Base-by-base conservation (phyloP, 1,284 basidiomycete genomes). In the Earliella scabrosa region DNA sequence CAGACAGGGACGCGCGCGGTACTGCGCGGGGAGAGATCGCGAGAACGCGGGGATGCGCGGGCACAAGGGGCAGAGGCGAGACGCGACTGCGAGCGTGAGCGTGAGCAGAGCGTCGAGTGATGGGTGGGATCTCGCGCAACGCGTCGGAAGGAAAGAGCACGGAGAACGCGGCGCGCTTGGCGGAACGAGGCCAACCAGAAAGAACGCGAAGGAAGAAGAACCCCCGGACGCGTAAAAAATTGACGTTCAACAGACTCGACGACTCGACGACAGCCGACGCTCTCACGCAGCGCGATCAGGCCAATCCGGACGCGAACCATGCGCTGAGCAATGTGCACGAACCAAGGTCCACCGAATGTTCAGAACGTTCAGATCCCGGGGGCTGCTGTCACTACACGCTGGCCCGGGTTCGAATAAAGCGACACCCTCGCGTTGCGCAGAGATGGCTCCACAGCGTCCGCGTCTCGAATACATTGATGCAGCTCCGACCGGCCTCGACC, bases 221-320 rank as follows among this genome's bases (percentile, higher is more conserved):
- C 52, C 49, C 49, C 38, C 48, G 50, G 39, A 45, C 45, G 46
- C 45, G 49, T 27, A 21, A 54, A 52, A 32, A 40, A 51, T 47
- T 54, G 54, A 59, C 58, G 60, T 62, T 53, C 46, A 54, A 54
- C 48, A 50, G 52, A 43, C 54, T 60, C 56, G 53, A 50, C 48
- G 50, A 47, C 47, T 43, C 56, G 53, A 50, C 48, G 50, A 47
- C 47, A 38, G 31, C 36, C 45, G 54, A 58, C 39, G 46, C 44
- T 29, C 45, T 14, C 26, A 18, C 18, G 43, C 29, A 31, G 13
- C 29, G 35, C 35, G 45, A 24, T 29, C 26, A 31, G 31, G 20
- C 11, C 23, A 21, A 23, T 46, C 29, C 43, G 24, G 5, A 18
- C 23, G 21, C 9, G 18, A 16, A 8, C 2, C 35, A 8, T 38